Evolutionary conservation across 208 protist species (phyloP).

Genomic region (Vickermania ingenoplastis): DNA sequence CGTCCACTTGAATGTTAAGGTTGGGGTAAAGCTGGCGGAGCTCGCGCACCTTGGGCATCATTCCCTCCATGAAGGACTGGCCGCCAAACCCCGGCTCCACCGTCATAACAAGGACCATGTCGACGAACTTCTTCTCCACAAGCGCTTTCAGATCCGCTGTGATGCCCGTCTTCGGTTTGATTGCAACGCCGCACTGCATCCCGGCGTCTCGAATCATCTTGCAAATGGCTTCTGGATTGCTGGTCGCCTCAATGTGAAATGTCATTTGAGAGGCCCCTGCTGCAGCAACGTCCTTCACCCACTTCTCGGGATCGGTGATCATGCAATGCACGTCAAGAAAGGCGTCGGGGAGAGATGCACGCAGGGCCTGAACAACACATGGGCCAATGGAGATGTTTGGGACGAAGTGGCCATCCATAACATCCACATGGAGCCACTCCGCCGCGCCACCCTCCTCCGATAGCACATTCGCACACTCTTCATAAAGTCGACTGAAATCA

Average conservation of each 20-base stretch:
- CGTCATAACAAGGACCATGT: constrained; percentile 98
- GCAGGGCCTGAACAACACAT: constrained; percentile 88
- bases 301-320: constrained; percentile 89
- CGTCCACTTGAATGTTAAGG: constrained; percentile 98
- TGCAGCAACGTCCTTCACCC: constrained; percentile 77
- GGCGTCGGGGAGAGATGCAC: constrained; percentile 58
- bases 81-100: constrained; percentile 99
- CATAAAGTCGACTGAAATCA: constrained; percentile 79
- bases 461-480: constrained; percentile 76
- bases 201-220: constrained; percentile 50
- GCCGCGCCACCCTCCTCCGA: constrained; percentile 38
- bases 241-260: constrained; percentile 93
- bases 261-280: constrained; percentile 89
- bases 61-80: constrained; percentile 96
- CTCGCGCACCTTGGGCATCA: constrained; percentile 94
- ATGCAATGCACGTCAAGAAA: constrained; percentile 97
- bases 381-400: constrained; percentile 95
- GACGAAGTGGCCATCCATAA: constrained; percentile 98
- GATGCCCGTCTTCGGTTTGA: constrained; percentile 95
- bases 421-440: constrained; percentile 97
- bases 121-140: constrained; percentile 80
- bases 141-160: constrained; percentile 35
- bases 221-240: constrained; percentile 42
- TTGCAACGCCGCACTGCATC: constrained; percentile 92
- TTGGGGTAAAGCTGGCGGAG: constrained; percentile 75